These are phyloP conservation scores for Aspergillus intermedius DNA, from an alignment of 2,329 filamentous ascomycete species.

Conservation along the genomic window DNA sequence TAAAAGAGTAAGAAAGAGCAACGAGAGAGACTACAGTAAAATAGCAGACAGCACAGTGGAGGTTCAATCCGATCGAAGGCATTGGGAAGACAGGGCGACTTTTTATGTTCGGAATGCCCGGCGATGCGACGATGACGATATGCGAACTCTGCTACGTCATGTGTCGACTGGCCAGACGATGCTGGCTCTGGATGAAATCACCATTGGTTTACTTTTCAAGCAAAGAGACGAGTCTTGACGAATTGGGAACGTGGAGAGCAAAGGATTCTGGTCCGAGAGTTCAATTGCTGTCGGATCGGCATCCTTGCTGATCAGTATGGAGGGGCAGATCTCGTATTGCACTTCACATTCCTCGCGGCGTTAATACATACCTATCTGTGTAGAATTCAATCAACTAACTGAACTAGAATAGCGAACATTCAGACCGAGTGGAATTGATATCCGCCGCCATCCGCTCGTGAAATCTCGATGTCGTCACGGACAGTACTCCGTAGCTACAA, in stretches of 20 bases:
- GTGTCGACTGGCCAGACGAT: slow-evolving; percentile 10
- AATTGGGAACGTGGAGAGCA: neutral
- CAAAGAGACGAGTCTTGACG: neutral
- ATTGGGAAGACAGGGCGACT: slow-evolving; percentile 8
- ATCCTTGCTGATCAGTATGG: neutral
- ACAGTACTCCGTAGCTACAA: neutral
- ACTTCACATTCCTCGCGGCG: too few species aligned
- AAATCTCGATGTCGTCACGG: slow-evolving; percentile 14
- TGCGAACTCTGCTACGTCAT: slow-evolving; percentile 27
- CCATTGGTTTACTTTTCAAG: slow-evolving; percentile 4
- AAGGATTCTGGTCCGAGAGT: neutral
- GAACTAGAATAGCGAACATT: neutral
- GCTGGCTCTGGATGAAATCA: slow-evolving; percentile 16
- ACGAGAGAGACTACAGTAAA: neutral
- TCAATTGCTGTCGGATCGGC: neutral
- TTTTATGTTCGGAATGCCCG: slow-evolving; percentile 26
- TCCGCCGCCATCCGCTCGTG: slow-evolving; percentile 14
- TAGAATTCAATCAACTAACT: neutral
- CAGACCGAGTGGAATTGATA: neutral
- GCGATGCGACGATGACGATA: slow-evolving; percentile 26
- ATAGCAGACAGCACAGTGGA: slow-evolving; percentile 1
- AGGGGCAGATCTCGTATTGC: neutral
- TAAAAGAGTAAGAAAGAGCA: too few species aligned
- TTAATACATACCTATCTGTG: neutral
- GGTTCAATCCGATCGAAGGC: slow-evolving; percentile 5